These are phyloP conservation scores for Naganishia randhawae DNA, from an alignment of 768 basidiomycete species.

Conservation along the genomic window DNA sequence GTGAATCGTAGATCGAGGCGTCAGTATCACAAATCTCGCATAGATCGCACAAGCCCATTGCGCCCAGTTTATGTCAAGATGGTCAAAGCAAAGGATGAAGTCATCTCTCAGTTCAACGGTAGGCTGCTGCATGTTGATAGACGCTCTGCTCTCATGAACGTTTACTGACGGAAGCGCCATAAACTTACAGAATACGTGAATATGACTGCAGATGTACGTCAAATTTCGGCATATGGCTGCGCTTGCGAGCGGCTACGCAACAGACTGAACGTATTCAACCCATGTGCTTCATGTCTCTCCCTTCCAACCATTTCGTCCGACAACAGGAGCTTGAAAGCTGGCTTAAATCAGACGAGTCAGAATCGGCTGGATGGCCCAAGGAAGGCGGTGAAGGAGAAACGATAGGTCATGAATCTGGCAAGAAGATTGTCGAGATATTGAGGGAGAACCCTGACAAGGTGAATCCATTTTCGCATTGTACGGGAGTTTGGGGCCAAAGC, in stretches of 20 bases:
- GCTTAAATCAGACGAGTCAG: slow-evolving; percentile 48
- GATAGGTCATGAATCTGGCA: slow-evolving; percentile 48
- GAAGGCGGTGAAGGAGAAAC: slow-evolving; percentile 47
- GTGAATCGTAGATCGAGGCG: no score
- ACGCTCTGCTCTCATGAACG: not conserved
- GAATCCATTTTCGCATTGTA: not conserved
- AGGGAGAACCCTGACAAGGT: slow-evolving; percentile 51
- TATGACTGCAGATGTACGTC: slow-evolving; percentile 49
- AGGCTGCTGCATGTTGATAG: slow-evolving; percentile 26
- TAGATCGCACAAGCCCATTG: not conserved
- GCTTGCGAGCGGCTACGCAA: not conserved
- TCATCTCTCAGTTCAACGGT: slow-evolving; percentile 49
- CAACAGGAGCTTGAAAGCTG: slow-evolving; percentile 51
- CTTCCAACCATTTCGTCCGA: no score
- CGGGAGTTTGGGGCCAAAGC: no score
- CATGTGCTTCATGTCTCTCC: not conserved
- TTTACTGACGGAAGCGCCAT: not conserved
- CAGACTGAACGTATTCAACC: not conserved
- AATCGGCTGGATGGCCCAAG: slow-evolving; percentile 45
- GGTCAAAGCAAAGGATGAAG: slow-evolving; percentile 50
- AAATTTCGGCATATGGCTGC: not conserved
- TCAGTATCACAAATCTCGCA: not conserved
- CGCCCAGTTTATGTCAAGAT: slow-evolving; percentile 30
- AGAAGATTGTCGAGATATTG: slow-evolving; percentile 52
- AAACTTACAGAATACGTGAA: slow-evolving; percentile 49